phyloP scores from a whole-genome alignment of 371 early-diverging fungal genomes.

The Syncephalis fuscata region DNA sequence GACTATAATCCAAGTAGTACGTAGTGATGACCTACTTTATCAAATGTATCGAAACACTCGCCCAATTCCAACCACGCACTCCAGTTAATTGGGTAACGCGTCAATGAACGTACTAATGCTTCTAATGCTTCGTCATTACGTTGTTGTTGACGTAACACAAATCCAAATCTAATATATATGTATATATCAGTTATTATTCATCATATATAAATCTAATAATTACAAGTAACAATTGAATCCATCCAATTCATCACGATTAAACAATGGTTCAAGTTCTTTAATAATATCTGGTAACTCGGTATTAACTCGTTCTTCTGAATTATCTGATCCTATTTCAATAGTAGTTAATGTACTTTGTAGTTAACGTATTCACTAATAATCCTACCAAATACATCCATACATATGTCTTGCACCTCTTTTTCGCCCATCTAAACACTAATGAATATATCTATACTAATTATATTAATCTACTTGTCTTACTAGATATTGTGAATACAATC shows the following conservation, averaged over 20 bases:
- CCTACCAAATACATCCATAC: background rate
- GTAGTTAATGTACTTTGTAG: background rate
- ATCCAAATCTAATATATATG: conserved; percentile 23
- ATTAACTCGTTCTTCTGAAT: conserved; percentile 23
- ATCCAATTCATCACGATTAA: conserved; percentile 26
- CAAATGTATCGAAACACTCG: conserved; percentile 23
- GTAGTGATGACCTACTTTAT: conserved; percentile 17
- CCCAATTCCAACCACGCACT: conserved; percentile 77
- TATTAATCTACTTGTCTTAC: conserved; percentile 13
- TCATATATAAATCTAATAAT: too few species aligned
- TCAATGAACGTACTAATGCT: conserved; percentile 42
- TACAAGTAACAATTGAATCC: conserved; percentile 51
- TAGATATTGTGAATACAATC: conserved; percentile 48
- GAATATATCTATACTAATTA: background rate
- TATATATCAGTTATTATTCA: conserved; percentile 1
- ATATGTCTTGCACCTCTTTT: background rate
- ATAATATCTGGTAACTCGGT: conserved; percentile 23
- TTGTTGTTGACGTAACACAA: conserved; percentile 25
- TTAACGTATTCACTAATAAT: background rate
- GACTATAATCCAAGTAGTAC: too few species aligned
- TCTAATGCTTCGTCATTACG: conserved; percentile 28
- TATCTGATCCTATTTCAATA: conserved; percentile 17
- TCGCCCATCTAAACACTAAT: background rate
- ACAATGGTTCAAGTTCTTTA: conserved; percentile 22
- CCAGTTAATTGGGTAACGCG: conserved; percentile 68